Conservation (phyloP, 371 early-diverging fungal genomes). For the Conidiobolus coronatus region DNA sequence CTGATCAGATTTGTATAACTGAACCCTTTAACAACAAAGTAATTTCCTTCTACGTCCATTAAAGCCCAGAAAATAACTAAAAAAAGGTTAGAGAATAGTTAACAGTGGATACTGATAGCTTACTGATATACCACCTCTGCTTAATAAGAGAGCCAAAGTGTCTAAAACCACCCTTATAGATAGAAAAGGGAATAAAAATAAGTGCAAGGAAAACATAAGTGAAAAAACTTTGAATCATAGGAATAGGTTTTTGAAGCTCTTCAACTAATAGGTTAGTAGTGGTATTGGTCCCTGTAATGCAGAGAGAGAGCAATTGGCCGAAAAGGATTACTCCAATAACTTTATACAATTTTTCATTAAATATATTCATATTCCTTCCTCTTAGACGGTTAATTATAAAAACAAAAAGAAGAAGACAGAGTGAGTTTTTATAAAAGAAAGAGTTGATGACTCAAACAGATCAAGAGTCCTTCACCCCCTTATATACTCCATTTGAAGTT, state of each 20-base stretch:
- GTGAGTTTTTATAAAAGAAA: too few species aligned
- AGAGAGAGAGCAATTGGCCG: conserved; percentile 40
- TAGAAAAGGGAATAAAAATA: conserved; percentile 28
- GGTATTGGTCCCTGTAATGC: conserved; percentile 41
- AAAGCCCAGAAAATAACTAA: conserved; percentile 28
- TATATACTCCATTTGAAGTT: too few species aligned
- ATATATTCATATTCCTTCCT: too few species aligned
- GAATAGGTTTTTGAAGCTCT: conserved; percentile 18
- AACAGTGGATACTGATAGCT: conserved; percentile 1
- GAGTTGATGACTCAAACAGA: too few species aligned
- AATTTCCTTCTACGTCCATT: conserved; percentile 59
- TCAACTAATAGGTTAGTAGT: conserved; percentile 25
- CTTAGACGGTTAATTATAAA: too few species aligned
- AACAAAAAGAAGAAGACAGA: too few species aligned
- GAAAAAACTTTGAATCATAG: conserved; percentile 45
- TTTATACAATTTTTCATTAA: too few species aligned
- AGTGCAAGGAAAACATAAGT: conserved; percentile 36
- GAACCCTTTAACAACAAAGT: conserved; percentile 49
- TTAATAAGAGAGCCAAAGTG: conserved; percentile 24
- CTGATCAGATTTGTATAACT: conserved; percentile 43
- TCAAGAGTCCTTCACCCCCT: too few species aligned
- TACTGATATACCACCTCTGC: conserved; percentile 26
- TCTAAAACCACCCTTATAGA: conserved; percentile 22
- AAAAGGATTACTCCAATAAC: conserved; percentile 18
- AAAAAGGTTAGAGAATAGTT: not conserved